These are phyloP conservation scores for Pseudogymnoascus sp. DNA, from an alignment of 2,329 filamentous ascomycete genomes.

Conservation along the genomic window DNA sequence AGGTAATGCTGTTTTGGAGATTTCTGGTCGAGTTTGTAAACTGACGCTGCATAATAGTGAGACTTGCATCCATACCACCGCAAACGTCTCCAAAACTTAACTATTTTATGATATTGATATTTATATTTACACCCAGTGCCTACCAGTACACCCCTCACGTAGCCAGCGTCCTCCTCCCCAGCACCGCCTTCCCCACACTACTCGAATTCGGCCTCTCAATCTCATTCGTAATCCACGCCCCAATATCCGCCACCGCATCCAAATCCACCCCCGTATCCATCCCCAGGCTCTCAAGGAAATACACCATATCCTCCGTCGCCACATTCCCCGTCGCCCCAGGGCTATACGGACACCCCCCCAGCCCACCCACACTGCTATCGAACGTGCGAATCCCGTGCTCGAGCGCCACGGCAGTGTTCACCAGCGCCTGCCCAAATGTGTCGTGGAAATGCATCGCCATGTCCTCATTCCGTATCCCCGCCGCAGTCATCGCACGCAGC, in stretches of 20 bases:
- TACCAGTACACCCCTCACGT: background rate
- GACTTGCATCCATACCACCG: background rate
- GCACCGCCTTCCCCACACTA: slow-evolving; percentile 56
- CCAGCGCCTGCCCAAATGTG: slow-evolving; percentile 77
- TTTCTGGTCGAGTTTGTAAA: background rate
- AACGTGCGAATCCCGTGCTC: slow-evolving; percentile 72
- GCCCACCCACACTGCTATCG: slow-evolving; percentile 68
- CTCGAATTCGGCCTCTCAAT: slow-evolving; percentile 56
- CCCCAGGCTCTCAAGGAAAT: slow-evolving; percentile 66
- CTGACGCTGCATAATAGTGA: background rate
- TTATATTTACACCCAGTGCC: slow-evolving; percentile 1
- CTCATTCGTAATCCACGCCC: slow-evolving; percentile 60
- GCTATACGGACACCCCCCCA: slow-evolving; percentile 79
- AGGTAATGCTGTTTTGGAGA: background rate
- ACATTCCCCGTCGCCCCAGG: slow-evolving; percentile 83
- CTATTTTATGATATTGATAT: background rate
- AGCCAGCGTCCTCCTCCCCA: slow-evolving; percentile 33
- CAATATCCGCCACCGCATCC: slow-evolving; percentile 57
- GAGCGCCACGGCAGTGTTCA: slow-evolving; percentile 69
- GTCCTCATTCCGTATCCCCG: slow-evolving; percentile 60
- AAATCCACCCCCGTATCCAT: slow-evolving; percentile 66
- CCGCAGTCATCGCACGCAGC: slow-evolving; percentile 54
- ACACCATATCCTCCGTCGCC: slow-evolving; percentile 75
- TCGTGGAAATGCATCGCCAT: slow-evolving; percentile 84
- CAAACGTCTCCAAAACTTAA: background rate